A percentile compares a stretch with the other conserved stretches of the same genome.
These are phyloP conservation scores for Kwoniella shivajii DNA, from an alignment of 1,284 basidiomycete genomes.

Conservation along the genomic window DNA sequence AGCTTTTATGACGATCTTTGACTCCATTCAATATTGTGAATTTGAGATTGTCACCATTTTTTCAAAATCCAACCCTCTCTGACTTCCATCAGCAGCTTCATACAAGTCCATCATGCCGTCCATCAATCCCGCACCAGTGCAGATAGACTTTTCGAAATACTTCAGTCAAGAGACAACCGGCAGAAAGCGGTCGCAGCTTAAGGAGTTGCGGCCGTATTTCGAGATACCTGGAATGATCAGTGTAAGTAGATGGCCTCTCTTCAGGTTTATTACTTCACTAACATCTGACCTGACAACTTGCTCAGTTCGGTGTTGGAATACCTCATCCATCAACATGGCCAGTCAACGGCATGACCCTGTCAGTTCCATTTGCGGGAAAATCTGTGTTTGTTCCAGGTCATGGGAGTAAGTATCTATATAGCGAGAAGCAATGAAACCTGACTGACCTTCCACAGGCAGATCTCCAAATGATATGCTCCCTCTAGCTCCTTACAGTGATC, in stretches of 20 bases:
- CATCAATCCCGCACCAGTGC: constrained; percentile 12
- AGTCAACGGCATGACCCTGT: constrained; percentile 44
- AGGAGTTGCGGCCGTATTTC: constrained; percentile 30
- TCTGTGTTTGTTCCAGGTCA: constrained; percentile 43
- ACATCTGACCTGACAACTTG: neutral
- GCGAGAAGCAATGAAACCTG: neutral
- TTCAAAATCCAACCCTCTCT: too few species aligned
- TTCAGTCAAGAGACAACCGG: constrained; percentile 21
- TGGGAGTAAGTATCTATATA: constrained; percentile 26
- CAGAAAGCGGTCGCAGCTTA: constrained; percentile 25
- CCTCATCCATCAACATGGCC: constrained; percentile 45
- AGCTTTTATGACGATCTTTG: too few species aligned
- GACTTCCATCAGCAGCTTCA: too few species aligned
- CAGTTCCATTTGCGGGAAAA: constrained; percentile 38
- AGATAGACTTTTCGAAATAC: constrained; percentile 25
- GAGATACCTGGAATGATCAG: constrained; percentile 36
- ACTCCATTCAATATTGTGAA: too few species aligned
- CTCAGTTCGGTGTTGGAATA: constrained; percentile 40
- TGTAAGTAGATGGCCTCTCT: constrained; percentile 22
- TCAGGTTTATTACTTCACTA: too few species aligned
- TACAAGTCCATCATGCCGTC: constrained; percentile 20
- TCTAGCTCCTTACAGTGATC: constrained; percentile 26
- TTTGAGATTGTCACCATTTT: too few species aligned
- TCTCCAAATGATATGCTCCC: constrained; percentile 30
- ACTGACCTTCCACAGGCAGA: constrained; percentile 11